phyloP scores from a whole-genome alignment of 2,329 filamentous ascomycete species.

The Lecanicillium sp. region DNA sequence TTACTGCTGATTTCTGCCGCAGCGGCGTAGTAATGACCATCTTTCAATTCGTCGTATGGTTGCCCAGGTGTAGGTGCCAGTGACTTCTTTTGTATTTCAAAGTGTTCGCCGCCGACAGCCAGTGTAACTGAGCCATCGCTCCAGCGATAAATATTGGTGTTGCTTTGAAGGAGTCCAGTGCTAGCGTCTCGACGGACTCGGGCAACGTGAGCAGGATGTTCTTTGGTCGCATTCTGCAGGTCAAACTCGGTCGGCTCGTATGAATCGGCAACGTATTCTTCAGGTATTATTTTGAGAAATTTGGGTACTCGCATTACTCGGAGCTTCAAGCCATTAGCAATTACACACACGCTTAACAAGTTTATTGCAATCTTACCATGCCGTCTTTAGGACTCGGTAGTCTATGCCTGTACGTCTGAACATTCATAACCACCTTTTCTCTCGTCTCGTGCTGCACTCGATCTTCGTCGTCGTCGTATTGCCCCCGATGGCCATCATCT shows the following conservation, averaged over 20 bases:
- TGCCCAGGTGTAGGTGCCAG: slow-evolving; percentile 55
- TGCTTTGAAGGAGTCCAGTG: slow-evolving; percentile 63
- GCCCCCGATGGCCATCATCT: slow-evolving; percentile 29
- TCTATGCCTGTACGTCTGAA: slow-evolving; percentile 59
- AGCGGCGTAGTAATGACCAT: slow-evolving; percentile 69
- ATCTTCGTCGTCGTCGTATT: slow-evolving; percentile 37
- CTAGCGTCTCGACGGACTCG: slow-evolving; percentile 61
- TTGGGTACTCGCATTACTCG: slow-evolving; percentile 63
- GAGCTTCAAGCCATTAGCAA: slow-evolving; percentile 35
- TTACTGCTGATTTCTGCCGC: slow-evolving; percentile 61
- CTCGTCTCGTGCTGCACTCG: slow-evolving; percentile 37
- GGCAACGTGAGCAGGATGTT: slow-evolving; percentile 55
- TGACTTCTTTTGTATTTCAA: slow-evolving; percentile 62
- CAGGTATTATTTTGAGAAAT: slow-evolving; percentile 63
- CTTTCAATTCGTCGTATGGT: slow-evolving; percentile 57
- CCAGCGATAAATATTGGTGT: slow-evolving; percentile 68
- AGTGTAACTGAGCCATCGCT: slow-evolving; percentile 71
- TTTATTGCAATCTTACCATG: slow-evolving; percentile 41
- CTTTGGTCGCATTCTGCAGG: slow-evolving; percentile 41
- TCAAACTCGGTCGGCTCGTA: slow-evolving; percentile 55
- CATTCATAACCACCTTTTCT: slow-evolving; percentile 52
- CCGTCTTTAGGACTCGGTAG: slow-evolving; percentile 64
- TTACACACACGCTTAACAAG: neutral
- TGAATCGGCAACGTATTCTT: slow-evolving; percentile 55
- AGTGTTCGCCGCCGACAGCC: slow-evolving; percentile 67